Base-by-base conservation (phyloP, 768 basidiomycete species). In the Neoboletus subvelutipes region DNA sequence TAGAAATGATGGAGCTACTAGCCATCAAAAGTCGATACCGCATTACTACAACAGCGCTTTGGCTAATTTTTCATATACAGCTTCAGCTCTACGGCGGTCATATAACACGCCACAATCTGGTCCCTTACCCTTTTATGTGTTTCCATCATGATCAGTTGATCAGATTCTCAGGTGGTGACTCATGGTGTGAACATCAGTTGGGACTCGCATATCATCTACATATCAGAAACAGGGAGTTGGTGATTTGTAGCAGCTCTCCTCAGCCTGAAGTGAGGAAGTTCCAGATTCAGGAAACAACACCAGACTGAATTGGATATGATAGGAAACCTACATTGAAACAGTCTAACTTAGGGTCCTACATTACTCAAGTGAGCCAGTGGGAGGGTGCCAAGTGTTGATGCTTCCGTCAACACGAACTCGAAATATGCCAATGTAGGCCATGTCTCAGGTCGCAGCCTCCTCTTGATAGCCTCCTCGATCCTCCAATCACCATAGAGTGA, bases 361-460 rank as follows among this genome's bases (percentile, higher is more conserved):
- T 31, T 5, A 34, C 20, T 41, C 41, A 45, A 45, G 12, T 11
- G 24, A 28, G 26, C 18, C 24, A 54, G 11, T 9, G 34, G 40
- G 28, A 48, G 41, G 18, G 13, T 34, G 9, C 36, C 51, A 28
- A 50, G 40, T 22, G 11, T 39, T 34, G 45, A 59, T 1, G 50
- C 53, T 33, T 61, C 60, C 26, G 20, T 61, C 60, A 59, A 52
- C 41, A 48, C 34, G 33, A 61, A 60, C 33, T 60, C 60, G n/a
- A 55, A 61, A 40, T 36, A 36, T 13, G 37, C 33, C 36, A 61
- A 18, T 0, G 54, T 55, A 42, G 54, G 61, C 61, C 61, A 62
- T 7, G 54, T 51, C 41, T 61, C 61, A 0, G 41, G 36, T 13
- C 36, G 42, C 15, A 62, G 18, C 55, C n/a, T 56, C 43, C 17